Base-by-base conservation (phyloP, 1,139 yeast genomes). In the Komagataea norvegica region DNA sequence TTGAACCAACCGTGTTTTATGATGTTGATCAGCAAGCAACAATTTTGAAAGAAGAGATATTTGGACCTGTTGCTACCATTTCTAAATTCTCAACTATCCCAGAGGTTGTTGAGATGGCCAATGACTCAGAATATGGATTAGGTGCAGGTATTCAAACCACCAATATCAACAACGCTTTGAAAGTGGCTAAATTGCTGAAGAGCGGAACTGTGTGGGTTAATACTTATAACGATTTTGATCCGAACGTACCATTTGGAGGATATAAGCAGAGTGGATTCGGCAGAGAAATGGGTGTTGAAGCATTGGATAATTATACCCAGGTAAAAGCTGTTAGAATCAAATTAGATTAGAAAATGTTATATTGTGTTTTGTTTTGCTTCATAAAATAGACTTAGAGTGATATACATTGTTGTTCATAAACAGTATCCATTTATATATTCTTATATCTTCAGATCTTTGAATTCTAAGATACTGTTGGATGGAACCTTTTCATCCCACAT, bases 181-280 rank as follows among this genome's bases (percentile, higher is more conserved):
- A 67, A 40, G 83, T 80, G 45, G 66, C 88, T 36, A 72, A 73
- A 61, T 67, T 70, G 61, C 60, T 81, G 45, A 74, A 74, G 54
- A 76, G 87, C 37, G 89, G 89, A 63, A 76, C 86, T 39, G 72
- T 81, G 49, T 81, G 88, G 88, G 71, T 79, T 57, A 86, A 86
- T 49, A 68, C 86, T 42, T 80, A 79, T 65, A 80, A 80, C 57
- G 87, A 79, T 57, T 79, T 80, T 70, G 77, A 80, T 61, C 73
- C 70, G 42, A 68, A 71, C 60, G 82, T 79, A 58, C 88, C 89
- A 61, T 81, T 81, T 57, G 89, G 89, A 59, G 89, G 89, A 51
- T 79, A 65, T 68, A 79, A 79, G 59, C 78, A 79, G 64, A 77
- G 84, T 45, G 89, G 89, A 57, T 73, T 79, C 60, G 89, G 89